phyloP scores from a whole-genome alignment of 805 yeast species.

The Kuraishia cidri region DNA sequence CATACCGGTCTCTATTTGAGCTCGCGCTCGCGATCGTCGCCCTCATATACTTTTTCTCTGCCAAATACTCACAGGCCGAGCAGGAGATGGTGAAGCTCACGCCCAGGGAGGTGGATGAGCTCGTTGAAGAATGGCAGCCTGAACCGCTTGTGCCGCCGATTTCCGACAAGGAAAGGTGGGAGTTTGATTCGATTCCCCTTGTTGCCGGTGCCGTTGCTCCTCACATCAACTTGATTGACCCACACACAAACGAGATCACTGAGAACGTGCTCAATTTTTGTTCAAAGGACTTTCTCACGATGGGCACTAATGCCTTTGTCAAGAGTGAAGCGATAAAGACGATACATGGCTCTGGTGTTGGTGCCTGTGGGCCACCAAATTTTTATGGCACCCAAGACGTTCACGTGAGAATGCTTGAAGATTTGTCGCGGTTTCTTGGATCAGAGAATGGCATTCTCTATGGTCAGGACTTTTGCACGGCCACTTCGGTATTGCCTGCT shows the following conservation, averaged over 20 bases:
- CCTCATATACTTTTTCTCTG: slow-evolving; percentile 70
- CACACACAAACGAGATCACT: slow-evolving; percentile 10
- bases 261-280: slow-evolving; percentile 54
- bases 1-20: slow-evolving; percentile 81
- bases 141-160: slow-evolving; percentile 65
- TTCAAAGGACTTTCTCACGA: slow-evolving; percentile 61
- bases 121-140: slow-evolving; percentile 89
- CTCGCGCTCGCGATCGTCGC: slow-evolving; percentile 72
- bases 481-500: slow-evolving; percentile 85
- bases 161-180: slow-evolving; percentile 47
- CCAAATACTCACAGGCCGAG: slow-evolving; percentile 69
- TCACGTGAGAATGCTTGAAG: slow-evolving; percentile 72
- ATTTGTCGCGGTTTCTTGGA: slow-evolving; percentile 65
- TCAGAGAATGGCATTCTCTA: slow-evolving; percentile 76
- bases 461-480: slow-evolving; percentile 87
- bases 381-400: slow-evolving; percentile 94
- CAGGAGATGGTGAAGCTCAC: slow-evolving; percentile 57
- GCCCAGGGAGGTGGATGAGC: slow-evolving; percentile 63
- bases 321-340: slow-evolving; percentile 44
- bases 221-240: slow-evolving; percentile 20
- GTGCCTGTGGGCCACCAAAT: slow-evolving; percentile 98
- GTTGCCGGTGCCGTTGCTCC: slow-evolving; percentile 45
- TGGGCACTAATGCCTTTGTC: slow-evolving; percentile 40
- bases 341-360: slow-evolving; percentile 77
- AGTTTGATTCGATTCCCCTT: slow-evolving; percentile 53